These are phyloP conservation scores for Coemansia sp. DNA, from an alignment of 192 early-diverging fungal genomes.

Conservation along the genomic window DNA sequence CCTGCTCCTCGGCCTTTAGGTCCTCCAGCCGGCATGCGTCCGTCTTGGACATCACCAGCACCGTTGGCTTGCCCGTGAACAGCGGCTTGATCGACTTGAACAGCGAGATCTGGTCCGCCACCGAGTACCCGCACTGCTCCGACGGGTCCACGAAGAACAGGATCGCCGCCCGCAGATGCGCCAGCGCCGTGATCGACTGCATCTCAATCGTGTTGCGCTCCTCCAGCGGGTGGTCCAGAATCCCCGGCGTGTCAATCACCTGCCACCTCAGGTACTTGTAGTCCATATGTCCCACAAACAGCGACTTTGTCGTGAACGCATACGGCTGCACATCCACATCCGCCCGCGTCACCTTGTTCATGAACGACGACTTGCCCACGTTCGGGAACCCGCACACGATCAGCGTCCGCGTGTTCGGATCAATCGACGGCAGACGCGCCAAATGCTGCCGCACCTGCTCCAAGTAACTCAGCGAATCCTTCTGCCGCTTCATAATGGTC, in stretches of 20 bases:
- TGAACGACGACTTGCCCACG: conserved; percentile 97
- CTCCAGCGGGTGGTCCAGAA: conserved; percentile 98
- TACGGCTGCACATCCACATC: conserved; percentile 99
- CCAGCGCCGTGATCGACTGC: conserved; percentile 99
- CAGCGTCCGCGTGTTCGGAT: conserved; percentile 98
- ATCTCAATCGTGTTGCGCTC: conserved; percentile 99
- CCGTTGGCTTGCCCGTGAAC: conserved; percentile 96
- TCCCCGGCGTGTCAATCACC: conserved; percentile 99
- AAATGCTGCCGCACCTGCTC: conserved; percentile 99
- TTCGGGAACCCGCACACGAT: conserved; percentile 99
- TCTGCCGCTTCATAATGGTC: conserved; percentile 98
- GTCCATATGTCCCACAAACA: conserved; percentile 99
- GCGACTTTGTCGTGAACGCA: conserved; percentile 99
- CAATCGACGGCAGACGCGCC: conserved; percentile 96
- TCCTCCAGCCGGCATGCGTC: conserved; percentile 80
- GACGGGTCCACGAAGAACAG: conserved; percentile 98
- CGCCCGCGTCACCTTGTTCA: conserved; percentile 98
- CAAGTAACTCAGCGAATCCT: conserved; percentile 92
- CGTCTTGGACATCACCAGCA: conserved; percentile 96
- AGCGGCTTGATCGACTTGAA: conserved; percentile 96
- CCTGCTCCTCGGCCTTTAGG: conserved; percentile 63
- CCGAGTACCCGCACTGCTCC: conserved; percentile 97
- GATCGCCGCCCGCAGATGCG: conserved; percentile 92
- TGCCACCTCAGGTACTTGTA: conserved; percentile 99
- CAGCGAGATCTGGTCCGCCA: conserved; percentile 81